Percentiles rank a stretch among this genome's conserved stretches.
phyloP scores from a whole-genome alignment of 2,329 filamentous ascomycete genomes.

The Fonsecaea pedrosoi region DNA sequence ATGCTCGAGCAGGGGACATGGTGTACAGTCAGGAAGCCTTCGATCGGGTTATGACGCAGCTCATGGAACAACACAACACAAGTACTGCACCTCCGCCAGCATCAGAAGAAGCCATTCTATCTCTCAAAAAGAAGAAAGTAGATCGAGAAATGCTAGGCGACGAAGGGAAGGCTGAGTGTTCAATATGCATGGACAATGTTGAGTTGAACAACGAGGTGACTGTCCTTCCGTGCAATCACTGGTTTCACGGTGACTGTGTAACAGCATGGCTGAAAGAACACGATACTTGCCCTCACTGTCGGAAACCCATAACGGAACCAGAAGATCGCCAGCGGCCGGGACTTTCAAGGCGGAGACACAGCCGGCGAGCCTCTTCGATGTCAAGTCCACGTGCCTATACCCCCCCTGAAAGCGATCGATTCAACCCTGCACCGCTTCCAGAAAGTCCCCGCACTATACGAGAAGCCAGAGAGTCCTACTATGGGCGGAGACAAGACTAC shows the following conservation, averaged over 20 bases:
- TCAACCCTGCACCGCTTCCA: constrained; percentile 19
- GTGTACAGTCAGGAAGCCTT: constrained; percentile 91
- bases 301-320: constrained; percentile 47
- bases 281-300: constrained; percentile 79
- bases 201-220: constrained; percentile 75
- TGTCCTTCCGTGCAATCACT: constrained; percentile 84
- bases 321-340: constrained; percentile 24
- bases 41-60: constrained; percentile 82
- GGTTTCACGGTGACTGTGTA: constrained; percentile 88
- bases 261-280: constrained; percentile 85
- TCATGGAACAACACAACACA: constrained; percentile 80
- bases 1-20: constrained; percentile 70
- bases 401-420: constrained; percentile 40
- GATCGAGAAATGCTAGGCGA: constrained; percentile 72
- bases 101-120: constrained; percentile 73
- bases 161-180: constrained; percentile 78
- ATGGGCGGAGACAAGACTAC: constrained; percentile 27
- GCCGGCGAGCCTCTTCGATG: constrained; percentile 30
- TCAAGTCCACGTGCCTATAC: constrained; percentile 30
- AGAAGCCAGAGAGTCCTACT: constrained; percentile 33
- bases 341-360: constrained; percentile 21
- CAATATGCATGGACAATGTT: constrained; percentile 91
- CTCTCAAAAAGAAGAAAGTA: constrained; percentile 73
- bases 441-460: constrained; percentile 37
- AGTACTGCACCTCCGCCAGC: constrained; percentile 83